Base-by-base conservation (phyloP, 1,284 basidiomycete genomes). In the Anthracocystis walkeri region DNA sequence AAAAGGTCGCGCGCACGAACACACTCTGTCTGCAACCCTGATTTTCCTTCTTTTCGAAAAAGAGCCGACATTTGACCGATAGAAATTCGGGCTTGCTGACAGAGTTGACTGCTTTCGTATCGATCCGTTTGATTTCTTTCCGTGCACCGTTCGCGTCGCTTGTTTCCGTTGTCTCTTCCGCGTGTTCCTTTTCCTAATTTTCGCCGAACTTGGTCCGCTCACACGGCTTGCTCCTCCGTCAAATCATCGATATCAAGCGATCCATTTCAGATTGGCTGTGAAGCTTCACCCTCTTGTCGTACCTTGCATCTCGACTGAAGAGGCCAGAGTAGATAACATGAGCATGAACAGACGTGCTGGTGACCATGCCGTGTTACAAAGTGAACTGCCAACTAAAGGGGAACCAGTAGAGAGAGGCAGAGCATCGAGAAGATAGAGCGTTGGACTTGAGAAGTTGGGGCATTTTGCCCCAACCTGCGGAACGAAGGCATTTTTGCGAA, bases 11-110 rank as follows among this genome's bases (percentile, higher is more conserved):
- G 49, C 49, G 5, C 31, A 29, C 46, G 12, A 23, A 46, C 14
- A 46, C n/a, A 46, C 45, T 46, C 23, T 20, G 23, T 27, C 12
- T 46, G 45, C 23, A 46, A 16, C 23, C 23, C 25, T 27, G 45
- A 38, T 38, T 33, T 33, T 33, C 31, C 31, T 33, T 27, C 27
- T 46, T 12, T 25, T 12, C 14, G 11, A 18, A 38, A 38, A 33
- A 23, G 16, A 44, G 51, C 60, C 60, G 67, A 71, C 58, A 71
- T 65, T 71, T 65, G 68, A 71, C 63, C 68, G 68, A 71, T 54
- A 52, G 31, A 55, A 50, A 52, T 51, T 70, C 54, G 49, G 53
- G 20, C 45, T 41, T 63, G 41, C 46, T 44, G 48, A 7, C 35
- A 27, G 29, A n/a, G 18, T n/a, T n/a, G 21, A 10, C 33, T 42